Percentiles rank a stretch among this genome's conserved stretches.
Evolutionary conservation across 2,329 filamentous ascomycete species (phyloP).

Genomic region (Neopestalotiopsis sp.): DNA sequence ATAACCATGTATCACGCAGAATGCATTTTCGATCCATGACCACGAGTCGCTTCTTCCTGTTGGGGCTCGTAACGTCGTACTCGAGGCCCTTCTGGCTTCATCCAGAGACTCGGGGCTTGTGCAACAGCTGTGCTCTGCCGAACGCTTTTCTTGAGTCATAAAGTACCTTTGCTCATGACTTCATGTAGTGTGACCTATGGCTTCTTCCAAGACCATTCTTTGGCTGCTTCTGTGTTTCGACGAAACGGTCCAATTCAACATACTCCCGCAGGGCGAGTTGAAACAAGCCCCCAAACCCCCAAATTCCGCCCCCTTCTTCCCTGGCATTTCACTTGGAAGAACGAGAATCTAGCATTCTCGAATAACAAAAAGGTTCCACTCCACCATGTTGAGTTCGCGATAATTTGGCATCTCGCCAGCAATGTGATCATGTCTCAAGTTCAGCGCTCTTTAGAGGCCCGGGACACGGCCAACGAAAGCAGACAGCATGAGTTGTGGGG

Average conservation of each 20-base stretch:
- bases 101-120: background rate
- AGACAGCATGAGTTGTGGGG: conserved; percentile 29
- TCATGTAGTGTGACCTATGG: background rate
- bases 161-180: background rate
- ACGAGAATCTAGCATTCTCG: background rate
- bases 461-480: conserved; percentile 24
- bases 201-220: background rate
- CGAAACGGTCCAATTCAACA: too few relatives aligned
- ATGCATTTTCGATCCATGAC: background rate
- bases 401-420: background rate
- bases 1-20: background rate
- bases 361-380: background rate
- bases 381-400: background rate
- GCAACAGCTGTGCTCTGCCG: background rate
- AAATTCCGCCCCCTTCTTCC: too few relatives aligned
- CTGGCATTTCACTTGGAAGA: too few relatives aligned
- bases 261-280: too few relatives aligned
- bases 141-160: background rate
- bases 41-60: background rate
- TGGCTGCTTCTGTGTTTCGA: too few relatives aligned
- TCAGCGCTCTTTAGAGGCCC: conserved; percentile 19
- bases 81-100: background rate
- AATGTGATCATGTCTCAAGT: conserved; percentile 19
- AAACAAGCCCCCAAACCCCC: too few relatives aligned
- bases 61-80: background rate